A percentile compares a stretch with the other conserved stretches of the same genome.
Evolutionary conservation across 2,329 filamentous ascomycete species (phyloP).

Genomic region (Onygenales sp.): DNA sequence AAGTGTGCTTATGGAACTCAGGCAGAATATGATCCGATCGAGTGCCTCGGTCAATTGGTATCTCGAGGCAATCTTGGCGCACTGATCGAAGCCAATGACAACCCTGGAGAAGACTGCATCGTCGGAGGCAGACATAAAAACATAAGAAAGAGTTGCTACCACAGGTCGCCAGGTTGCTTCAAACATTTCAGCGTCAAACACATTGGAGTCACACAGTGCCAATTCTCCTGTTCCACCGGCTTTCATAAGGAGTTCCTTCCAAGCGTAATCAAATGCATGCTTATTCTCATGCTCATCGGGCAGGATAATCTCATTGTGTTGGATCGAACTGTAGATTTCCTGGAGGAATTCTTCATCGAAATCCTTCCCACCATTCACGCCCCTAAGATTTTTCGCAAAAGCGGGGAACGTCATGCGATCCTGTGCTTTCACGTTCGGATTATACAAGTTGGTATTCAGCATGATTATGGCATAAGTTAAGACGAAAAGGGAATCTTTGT

Average conservation of each 20-base stretch:
- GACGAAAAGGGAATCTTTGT: conserved; percentile 82
- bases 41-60: conserved; percentile 77
- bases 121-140: conserved; percentile 97
- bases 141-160: conserved; percentile 87
- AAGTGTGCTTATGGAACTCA: conserved; percentile 83
- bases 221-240: conserved; percentile 66
- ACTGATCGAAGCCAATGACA: conserved; percentile 91
- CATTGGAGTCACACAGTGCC: conserved; percentile 75
- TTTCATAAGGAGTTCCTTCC: conserved; percentile 88
- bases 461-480: conserved; percentile 95
- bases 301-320: conserved; percentile 85
- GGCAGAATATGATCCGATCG: conserved; percentile 83
- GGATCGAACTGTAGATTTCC: conserved; percentile 84
- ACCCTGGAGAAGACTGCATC: conserved; percentile 91
- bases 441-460: conserved; percentile 94
- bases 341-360: conserved; percentile 77
- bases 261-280: conserved; percentile 93
- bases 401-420: conserved; percentile 78
- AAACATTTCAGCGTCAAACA: conserved; percentile 98
- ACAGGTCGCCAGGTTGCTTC: conserved; percentile 91
- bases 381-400: conserved; percentile 82
- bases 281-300: conserved; percentile 96
- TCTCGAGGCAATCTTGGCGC: conserved; percentile 79
- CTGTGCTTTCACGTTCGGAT: conserved; percentile 66
- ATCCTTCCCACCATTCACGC: conserved; percentile 76